Conservation (phyloP, 2,329 filamentous ascomycete species). For the Ramularia collo-cygni region DNA sequence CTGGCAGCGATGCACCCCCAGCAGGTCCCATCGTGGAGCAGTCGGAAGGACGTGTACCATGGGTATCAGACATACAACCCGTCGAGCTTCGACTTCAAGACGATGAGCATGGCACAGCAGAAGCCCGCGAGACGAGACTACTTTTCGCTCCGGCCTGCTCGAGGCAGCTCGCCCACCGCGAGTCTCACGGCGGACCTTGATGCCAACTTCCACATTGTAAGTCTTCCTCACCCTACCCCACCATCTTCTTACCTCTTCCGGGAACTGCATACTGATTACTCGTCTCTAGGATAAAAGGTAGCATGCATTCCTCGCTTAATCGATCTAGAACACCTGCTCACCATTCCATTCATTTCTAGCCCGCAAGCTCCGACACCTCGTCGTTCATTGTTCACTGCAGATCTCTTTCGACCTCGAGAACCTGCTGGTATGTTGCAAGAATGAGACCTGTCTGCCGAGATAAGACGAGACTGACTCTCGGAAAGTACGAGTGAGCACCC, state of each 20-base stretch:
- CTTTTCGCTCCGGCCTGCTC: conserved; percentile 68
- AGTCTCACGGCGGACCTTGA: conserved; percentile 90
- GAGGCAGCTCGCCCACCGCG: conserved; percentile 82
- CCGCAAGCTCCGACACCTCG: conserved; percentile 77
- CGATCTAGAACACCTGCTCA: conserved; percentile 32
- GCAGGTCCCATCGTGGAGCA: conserved; percentile 57
- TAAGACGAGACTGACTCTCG: conserved; percentile 3
- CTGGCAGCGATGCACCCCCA: conserved; percentile 84
- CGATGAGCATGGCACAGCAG: conserved; percentile 63
- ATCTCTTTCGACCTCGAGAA: conserved; percentile 50
- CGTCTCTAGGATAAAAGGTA: conserved; percentile 67
- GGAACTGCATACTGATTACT: too few relatives aligned
- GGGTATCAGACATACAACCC: conserved; percentile 51
- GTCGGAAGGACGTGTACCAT: conserved; percentile 47
- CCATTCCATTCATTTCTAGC: conserved; percentile 45
- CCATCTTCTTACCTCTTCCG: too few relatives aligned
- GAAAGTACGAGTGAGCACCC: conserved; percentile 38
- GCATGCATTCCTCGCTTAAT: conserved; percentile 33
- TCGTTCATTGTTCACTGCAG: conserved; percentile 73
- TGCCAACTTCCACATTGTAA: conserved; percentile 80
- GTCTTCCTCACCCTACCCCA: too few relatives aligned
- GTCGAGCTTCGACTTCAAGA: conserved; percentile 68
- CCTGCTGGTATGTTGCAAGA: conserved; percentile 23
- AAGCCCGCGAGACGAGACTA: conserved; percentile 68
- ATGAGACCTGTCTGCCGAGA: not conserved